A percentile compares a stretch with the other conserved stretches of the same genome.
Conservation (phyloP, 2,329 filamentous ascomycete species). For the Ceratocystis colombiana region DNA sequence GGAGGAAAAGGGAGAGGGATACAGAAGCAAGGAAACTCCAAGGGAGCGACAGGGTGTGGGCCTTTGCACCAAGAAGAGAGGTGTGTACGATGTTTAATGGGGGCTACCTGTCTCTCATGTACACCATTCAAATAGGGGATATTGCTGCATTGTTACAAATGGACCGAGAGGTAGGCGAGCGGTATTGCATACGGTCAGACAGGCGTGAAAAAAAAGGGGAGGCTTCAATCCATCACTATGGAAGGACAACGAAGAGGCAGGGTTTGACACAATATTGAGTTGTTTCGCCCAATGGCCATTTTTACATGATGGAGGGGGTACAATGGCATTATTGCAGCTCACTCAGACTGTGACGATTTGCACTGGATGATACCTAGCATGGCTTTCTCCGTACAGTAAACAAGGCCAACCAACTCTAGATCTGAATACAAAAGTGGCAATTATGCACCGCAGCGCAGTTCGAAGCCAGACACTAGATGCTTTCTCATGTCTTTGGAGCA, state of each 20-base stretch:
- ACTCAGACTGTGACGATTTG: background rate
- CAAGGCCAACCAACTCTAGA: background rate
- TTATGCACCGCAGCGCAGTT: background rate
- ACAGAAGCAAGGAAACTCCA: background rate
- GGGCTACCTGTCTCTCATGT: background rate
- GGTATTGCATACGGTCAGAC: slow-evolving; percentile 11
- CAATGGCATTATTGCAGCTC: slow-evolving; percentile 5
- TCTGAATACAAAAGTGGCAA: background rate
- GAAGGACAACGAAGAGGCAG: background rate
- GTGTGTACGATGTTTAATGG: background rate
- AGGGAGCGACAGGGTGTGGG: slow-evolving; percentile 5
- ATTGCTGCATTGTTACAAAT: background rate
- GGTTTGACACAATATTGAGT: background rate
- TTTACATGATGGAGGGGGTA: background rate
- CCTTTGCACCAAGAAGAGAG: background rate
- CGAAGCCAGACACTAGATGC: background rate
- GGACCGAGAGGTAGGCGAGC: slow-evolving; percentile 12
- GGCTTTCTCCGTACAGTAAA: background rate
- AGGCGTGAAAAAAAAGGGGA: background rate
- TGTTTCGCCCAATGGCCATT: slow-evolving; percentile 2
- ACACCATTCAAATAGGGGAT: background rate
- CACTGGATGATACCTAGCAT: background rate
- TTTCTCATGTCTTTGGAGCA: background rate
- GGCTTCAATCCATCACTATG: background rate
- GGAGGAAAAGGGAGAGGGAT: slow-evolving; percentile 2